These are phyloP conservation scores for Grigorovia yakushimaensis DNA, from an alignment of 805 yeast genomes.

Conservation along the genomic window DNA sequence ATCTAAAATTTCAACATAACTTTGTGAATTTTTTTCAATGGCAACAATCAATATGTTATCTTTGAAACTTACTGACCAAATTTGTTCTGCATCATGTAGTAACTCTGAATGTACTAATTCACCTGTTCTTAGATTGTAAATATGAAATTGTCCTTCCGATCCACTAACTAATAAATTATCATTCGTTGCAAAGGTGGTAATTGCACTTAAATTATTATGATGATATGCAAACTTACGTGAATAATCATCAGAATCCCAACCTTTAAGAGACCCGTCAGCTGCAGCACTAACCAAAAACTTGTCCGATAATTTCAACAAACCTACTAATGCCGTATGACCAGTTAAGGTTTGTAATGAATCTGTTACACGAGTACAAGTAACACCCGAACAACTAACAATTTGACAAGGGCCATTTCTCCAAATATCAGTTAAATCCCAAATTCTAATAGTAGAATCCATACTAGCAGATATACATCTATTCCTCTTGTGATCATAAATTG, in stretches of 20 bases:
- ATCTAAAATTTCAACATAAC: slow-evolving; percentile 78
- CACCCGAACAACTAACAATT: slow-evolving; percentile 15
- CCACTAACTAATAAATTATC: slow-evolving; percentile 82
- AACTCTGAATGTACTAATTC: slow-evolving; percentile 60
- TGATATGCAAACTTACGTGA: slow-evolving; percentile 56
- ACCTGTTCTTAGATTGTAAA: slow-evolving; percentile 81
- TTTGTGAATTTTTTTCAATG: slow-evolving; percentile 60
- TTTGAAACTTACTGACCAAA: slow-evolving; percentile 92
- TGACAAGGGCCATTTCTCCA: slow-evolving; percentile 33
- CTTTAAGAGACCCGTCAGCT: slow-evolving; percentile 83
- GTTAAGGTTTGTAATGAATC: slow-evolving; percentile 50
- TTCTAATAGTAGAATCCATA: slow-evolving; percentile 76
- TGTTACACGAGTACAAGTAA: slow-evolving; percentile 20
- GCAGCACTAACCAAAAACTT: slow-evolving; percentile 85
- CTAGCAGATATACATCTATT: slow-evolving; percentile 84
- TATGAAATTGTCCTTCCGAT: slow-evolving; percentile 72
- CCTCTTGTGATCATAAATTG: slow-evolving; percentile 66
- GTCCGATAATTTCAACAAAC: slow-evolving; percentile 67
- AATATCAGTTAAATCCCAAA: slow-evolving; percentile 84
- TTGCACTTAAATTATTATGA: slow-evolving; percentile 73
- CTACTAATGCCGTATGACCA: slow-evolving; percentile 88
- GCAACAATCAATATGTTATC: slow-evolving; percentile 83
- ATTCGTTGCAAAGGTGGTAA: slow-evolving; percentile 88
- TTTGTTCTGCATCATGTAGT: slow-evolving; percentile 68
- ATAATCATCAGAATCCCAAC: slow-evolving; percentile 84